These are phyloP conservation scores for Gnomoniopsis sp. DNA, from an alignment of 2,329 filamentous ascomycete species.

Conservation along the genomic window DNA sequence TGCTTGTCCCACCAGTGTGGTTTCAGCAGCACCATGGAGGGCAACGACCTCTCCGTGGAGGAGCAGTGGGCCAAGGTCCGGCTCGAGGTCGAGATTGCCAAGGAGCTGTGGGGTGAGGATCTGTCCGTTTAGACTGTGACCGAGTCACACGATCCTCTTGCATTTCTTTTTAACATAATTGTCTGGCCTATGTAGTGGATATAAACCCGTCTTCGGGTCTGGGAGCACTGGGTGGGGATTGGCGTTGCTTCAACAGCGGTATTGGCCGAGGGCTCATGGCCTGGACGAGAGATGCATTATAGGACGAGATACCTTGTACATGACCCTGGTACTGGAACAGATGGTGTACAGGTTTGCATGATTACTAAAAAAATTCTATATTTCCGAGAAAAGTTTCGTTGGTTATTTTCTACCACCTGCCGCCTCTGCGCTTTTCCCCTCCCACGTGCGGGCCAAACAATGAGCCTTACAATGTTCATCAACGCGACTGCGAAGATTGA, in stretches of 20 bases:
- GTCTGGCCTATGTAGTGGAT: not conserved
- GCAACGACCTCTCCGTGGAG: constrained; percentile 52
- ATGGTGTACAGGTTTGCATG: not conserved
- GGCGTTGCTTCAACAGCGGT: not conserved
- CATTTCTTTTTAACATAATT: not conserved
- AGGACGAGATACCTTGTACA: not conserved
- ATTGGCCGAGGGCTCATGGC: not conserved
- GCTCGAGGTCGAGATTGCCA: constrained; percentile 53
- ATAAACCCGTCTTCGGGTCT: not conserved
- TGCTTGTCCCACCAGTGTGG: constrained; percentile 57
- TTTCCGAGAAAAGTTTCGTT: too few relatives aligned
- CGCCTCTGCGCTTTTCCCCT: too few relatives aligned
- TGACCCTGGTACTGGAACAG: not conserved
- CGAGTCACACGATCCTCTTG: not conserved
- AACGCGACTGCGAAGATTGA: too few relatives aligned
- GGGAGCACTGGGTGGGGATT: not conserved
- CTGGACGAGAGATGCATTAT: not conserved
- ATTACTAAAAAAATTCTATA: not conserved
- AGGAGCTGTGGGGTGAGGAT: constrained; percentile 53
- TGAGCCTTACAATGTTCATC: too few relatives aligned
- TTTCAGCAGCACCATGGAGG: constrained; percentile 54
- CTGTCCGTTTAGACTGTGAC: constrained; percentile 24
- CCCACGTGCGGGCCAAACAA: too few relatives aligned
- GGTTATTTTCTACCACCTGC: too few relatives aligned
- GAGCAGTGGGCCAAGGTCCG: constrained; percentile 57